Conservation (phyloP, 345 rosid genomes). For the Pugionium dolabratum region DNA sequence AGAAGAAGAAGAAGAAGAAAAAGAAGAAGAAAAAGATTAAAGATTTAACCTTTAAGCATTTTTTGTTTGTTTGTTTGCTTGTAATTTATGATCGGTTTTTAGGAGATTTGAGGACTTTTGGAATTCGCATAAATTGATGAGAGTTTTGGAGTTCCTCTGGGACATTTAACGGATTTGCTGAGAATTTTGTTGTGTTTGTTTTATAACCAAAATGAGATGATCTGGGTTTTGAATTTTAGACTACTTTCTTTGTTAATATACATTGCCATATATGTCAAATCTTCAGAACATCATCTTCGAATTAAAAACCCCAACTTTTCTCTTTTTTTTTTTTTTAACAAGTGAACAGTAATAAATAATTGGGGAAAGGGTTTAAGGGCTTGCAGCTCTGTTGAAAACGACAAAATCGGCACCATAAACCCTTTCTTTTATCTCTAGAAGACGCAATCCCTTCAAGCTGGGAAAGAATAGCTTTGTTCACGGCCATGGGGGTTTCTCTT, state of each 20-base stretch:
- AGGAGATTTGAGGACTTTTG: constrained; percentile 16
- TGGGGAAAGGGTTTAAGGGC: constrained; percentile 35
- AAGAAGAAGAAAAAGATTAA: constrained; percentile 12
- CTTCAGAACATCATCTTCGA: constrained; percentile 1
- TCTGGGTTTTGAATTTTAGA: constrained; percentile 7
- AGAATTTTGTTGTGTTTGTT: background rate
- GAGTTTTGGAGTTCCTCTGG: background rate
- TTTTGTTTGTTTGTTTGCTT: constrained; percentile 4
- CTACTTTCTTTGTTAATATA: background rate
- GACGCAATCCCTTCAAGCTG: constrained; percentile 44
- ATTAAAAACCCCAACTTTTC: constrained; percentile 26
- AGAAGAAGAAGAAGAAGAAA: background rate
- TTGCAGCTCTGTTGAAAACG: constrained; percentile 20
- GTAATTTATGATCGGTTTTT: constrained; percentile 25
- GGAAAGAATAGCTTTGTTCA: constrained; percentile 46
- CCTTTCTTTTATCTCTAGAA: constrained; percentile 9
- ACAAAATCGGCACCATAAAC: constrained; percentile 34
- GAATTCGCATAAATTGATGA: background rate
- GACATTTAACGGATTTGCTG: constrained; percentile 21
- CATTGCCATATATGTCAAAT: background rate
- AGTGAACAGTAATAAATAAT: background rate
- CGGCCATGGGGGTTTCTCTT: constrained; percentile 66
- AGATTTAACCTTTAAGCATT: constrained; percentile 22
- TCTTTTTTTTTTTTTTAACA: background rate
- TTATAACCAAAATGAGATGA: background rate